These are phyloP conservation scores for Aspergillus fumigatus DNA, from an alignment of 2,329 filamentous ascomycete species.

Conservation along the genomic window DNA sequence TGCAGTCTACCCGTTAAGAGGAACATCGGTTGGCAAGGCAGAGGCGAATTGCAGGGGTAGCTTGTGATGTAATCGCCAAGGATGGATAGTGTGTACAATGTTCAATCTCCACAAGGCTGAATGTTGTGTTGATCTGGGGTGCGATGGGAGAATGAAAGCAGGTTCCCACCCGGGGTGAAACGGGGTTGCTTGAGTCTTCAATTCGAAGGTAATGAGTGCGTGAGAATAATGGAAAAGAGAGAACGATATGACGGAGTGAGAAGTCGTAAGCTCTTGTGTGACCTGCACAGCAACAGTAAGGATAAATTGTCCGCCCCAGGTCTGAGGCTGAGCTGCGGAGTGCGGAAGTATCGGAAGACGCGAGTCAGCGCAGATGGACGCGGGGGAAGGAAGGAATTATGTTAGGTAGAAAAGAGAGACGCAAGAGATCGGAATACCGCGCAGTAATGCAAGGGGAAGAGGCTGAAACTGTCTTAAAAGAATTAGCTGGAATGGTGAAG, in stretches of 20 bases:
- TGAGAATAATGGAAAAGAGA: neutral
- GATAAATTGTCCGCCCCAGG: neutral
- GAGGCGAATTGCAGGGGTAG: neutral
- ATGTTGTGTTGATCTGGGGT: neutral
- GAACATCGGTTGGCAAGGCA: conserved; percentile 16
- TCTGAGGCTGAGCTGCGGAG: neutral
- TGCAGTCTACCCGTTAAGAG: conserved; percentile 7
- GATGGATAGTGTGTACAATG: neutral
- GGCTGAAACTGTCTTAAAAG: neutral
- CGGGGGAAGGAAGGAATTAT: neutral
- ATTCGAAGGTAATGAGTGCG: neutral
- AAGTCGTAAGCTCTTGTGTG: neutral
- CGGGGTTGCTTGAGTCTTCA: neutral
- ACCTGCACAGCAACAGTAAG: neutral
- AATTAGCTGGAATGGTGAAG: neutral
- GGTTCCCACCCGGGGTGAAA: neutral
- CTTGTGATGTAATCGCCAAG: neutral
- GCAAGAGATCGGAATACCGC: neutral
- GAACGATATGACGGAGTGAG: neutral
- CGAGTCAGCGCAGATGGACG: neutral
- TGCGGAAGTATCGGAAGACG: neutral
- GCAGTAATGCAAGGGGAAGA: neutral
- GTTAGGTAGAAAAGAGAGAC: neutral
- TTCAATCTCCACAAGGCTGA: neutral
- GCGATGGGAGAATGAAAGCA: neutral